Evolutionary conservation across 2,329 filamentous ascomycete genomes (phyloP), one percentile per base, ranked within the genome.

Genomic region (Colletotrichum costaricense): DNA sequence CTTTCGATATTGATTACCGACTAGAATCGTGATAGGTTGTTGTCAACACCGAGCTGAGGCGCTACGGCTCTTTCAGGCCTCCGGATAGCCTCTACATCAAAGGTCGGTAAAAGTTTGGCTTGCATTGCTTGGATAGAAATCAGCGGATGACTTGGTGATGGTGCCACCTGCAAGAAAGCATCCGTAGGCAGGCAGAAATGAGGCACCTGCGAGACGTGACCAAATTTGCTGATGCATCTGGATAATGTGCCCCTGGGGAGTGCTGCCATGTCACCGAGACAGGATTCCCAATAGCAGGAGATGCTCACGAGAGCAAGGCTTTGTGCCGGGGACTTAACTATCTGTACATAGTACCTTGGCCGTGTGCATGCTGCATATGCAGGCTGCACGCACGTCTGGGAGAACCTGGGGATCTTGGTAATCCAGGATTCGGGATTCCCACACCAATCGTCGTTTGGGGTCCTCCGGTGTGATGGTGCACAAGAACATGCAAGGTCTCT

Each of bases 131-230:
- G 38, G 38, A 16, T 42, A 42, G 26, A 33, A n/a, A 46, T 35
- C 42, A 52, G 46, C 30, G n/a, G n/a, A 24, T 35, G 62, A 63
- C 62, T 63, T 49, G 24, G n/a, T 5, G 62, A 42, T 22, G 30
- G 60, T 63, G 56, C 24, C 9, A 28, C 24, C 8, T 59, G 33
- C 26, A 67, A 19, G 22, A 22, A 24, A 16, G 24, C 9, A 33
- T 33, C 30, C 30, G 30, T 30, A 24, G 42, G 46, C 5, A 62
- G 66, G 30, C 56, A 67, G 30, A 62, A n/a, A 22, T 33, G 55
- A 60, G 63, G 42, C 56, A 55, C 16, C 42, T 19, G 28, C 54
- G 46, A 24, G 55, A 28, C 22, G 68, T 69, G 52, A 30, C 65
- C 33, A 30, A 35, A 65, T 22, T 49, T 60, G 52, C 35, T 24